These are phyloP conservation scores for Pyricularia pennisetigena DNA, from an alignment of 2,329 filamentous ascomycete species.

Conservation along the genomic window DNA sequence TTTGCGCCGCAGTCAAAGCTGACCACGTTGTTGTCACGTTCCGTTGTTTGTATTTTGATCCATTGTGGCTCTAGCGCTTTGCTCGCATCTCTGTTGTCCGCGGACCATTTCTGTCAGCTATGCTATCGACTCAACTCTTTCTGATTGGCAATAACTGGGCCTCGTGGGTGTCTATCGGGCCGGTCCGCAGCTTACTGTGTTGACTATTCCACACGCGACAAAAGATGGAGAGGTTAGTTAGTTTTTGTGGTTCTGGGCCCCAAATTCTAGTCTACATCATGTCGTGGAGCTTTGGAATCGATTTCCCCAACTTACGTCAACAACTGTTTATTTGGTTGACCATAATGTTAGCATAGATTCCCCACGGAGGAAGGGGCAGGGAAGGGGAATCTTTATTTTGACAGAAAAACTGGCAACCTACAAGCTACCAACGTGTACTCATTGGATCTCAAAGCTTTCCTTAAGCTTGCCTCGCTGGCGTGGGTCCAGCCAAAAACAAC, in stretches of 20 bases:
- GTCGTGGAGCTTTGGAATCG: neutral
- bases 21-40: slow-evolving; percentile 13
- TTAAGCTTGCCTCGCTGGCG: slow-evolving; percentile 6
- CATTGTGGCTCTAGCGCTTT: slow-evolving; percentile 26
- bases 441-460: slow-evolving; percentile 7
- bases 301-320: slow-evolving; percentile 7
- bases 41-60: slow-evolving; percentile 14
- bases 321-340: slow-evolving; percentile 5
- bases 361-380: neutral
- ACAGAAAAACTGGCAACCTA: slow-evolving; percentile 12
- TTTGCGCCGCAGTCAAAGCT: slow-evolving; percentile 30
- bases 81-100: slow-evolving; percentile 16
- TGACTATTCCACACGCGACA: slow-evolving; percentile 5
- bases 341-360: neutral
- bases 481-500: slow-evolving; percentile 13
- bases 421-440: slow-evolving; percentile 21
- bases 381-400: neutral
- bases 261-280: neutral
- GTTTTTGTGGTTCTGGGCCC: neutral
- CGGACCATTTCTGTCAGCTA: neutral
- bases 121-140: neutral
- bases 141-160: too few species aligned
- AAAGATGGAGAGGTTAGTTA: neutral
- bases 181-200: slow-evolving; percentile 8
- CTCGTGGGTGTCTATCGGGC: neutral